Conservation (phyloP, 2,329 filamentous ascomycete genomes). For the Scytalidium lignicola region DNA sequence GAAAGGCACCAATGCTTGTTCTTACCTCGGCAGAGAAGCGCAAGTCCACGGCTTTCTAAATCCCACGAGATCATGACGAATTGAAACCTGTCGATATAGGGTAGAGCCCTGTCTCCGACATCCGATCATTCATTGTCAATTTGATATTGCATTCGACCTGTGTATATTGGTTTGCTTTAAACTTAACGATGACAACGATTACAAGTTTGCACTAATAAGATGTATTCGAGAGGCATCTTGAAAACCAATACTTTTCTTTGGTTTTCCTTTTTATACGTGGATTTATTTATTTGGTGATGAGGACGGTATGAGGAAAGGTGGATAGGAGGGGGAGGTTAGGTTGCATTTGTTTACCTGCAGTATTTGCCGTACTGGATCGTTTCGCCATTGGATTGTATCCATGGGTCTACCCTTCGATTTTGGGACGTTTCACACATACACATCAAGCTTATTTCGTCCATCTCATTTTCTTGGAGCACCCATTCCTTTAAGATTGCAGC, state of each 20-base stretch:
- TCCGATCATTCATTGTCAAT: constrained; percentile 28
- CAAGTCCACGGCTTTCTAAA: constrained; percentile 62
- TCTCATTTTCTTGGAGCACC: neutral
- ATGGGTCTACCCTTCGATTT: constrained; percentile 10
- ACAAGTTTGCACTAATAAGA: constrained; percentile 1
- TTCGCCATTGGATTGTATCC: constrained; percentile 18
- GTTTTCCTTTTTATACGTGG: neutral
- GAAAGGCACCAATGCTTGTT: constrained; percentile 81
- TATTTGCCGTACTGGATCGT: neutral
- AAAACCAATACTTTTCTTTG: neutral
- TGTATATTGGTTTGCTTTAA: constrained; percentile 28
- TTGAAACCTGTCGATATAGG: constrained; percentile 18
- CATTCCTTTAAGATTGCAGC: too few species aligned
- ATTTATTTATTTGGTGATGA: neutral
- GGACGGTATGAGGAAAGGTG: neutral
- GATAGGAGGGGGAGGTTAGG: neutral
- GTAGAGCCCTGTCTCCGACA: constrained; percentile 28
- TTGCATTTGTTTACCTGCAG: neutral
- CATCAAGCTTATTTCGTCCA: neutral
- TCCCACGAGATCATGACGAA: constrained; percentile 5
- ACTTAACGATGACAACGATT: constrained; percentile 28
- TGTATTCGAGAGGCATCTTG: neutral
- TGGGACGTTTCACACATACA: neutral
- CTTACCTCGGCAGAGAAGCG: constrained; percentile 88
- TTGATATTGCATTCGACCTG: constrained; percentile 33